These are phyloP conservation scores for Podospora pseudoanserina DNA, from an alignment of 495 filamentous ascomycete genomes.

Conservation along the genomic window DNA sequence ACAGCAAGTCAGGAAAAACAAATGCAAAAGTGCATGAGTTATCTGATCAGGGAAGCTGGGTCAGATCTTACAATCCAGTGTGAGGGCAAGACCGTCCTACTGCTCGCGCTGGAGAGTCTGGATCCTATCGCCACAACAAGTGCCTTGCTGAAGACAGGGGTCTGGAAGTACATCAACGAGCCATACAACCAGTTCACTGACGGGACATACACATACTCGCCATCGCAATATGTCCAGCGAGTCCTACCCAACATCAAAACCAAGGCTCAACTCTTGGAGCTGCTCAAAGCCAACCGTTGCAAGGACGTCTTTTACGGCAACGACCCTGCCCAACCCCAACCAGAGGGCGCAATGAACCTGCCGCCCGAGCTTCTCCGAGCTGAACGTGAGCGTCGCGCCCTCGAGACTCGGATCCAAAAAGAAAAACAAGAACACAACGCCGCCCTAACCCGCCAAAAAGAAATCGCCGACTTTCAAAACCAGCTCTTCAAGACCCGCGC, in stretches of 20 bases:
- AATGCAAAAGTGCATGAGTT: constrained; percentile 47
- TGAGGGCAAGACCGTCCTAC: constrained; percentile 43
- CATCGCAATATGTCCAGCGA: constrained; percentile 43
- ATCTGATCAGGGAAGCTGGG: constrained; percentile 36
- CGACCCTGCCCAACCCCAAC: constrained; percentile 37
- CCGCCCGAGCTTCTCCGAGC: constrained; percentile 42
- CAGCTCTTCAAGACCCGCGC: constrained; percentile 43
- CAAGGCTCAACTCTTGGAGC: constrained; percentile 35
- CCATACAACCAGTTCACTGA: constrained; percentile 43
- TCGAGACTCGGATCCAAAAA: constrained; percentile 34
- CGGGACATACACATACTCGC: constrained; percentile 42
- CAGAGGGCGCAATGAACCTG: constrained; percentile 42
- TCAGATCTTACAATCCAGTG: constrained; percentile 43
- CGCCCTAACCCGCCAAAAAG: constrained; percentile 38
- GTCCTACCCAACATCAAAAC: constrained; percentile 33
- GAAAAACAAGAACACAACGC: constrained; percentile 38
- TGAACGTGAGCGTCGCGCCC: constrained; percentile 42
- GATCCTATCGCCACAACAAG: constrained; percentile 44
- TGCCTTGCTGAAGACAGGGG: constrained; percentile 42
- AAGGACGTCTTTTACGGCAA: constrained; percentile 48
- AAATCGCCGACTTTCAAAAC: constrained; percentile 42
- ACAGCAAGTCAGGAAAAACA: constrained; percentile 38
- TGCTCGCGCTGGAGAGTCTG: constrained; percentile 42
- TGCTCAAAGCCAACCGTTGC: constrained; percentile 43
- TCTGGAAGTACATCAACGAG: constrained; percentile 48